Conservation (phyloP, 2,329 filamentous ascomycete genomes). For the Colletotrichum horii region DNA sequence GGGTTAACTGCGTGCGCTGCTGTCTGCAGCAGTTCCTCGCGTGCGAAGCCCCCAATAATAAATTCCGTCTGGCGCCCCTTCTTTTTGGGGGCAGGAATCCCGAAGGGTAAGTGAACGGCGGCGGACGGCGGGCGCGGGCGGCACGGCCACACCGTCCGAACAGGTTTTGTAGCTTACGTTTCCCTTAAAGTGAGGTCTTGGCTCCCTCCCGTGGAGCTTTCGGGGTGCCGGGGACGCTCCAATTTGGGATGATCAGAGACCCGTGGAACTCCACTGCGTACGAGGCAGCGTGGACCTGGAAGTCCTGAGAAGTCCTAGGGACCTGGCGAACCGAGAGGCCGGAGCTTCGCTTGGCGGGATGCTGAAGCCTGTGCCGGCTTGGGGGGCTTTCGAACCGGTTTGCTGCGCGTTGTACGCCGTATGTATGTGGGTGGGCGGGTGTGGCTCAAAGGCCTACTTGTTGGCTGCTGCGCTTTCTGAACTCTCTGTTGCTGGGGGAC, state of each 20-base stretch:
- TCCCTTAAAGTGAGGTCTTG: constrained; percentile 15
- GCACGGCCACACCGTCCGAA: constrained; percentile 20
- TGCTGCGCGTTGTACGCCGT: not conserved
- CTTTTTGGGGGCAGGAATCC: not conserved
- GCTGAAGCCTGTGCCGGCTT: not conserved
- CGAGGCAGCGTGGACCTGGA: constrained; percentile 14
- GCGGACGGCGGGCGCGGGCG: constrained; percentile 11
- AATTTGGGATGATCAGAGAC: constrained; percentile 16
- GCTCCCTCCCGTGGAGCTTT: constrained; percentile 14
- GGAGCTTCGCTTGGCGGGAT: constrained; percentile 9
- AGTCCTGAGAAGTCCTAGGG: not conserved
- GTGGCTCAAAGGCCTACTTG: not conserved
- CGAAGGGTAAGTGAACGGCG: not conserved
- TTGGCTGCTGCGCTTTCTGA: not conserved
- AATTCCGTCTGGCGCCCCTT: constrained; percentile 5
- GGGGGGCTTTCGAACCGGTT: not conserved
- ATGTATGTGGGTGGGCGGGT: not conserved
- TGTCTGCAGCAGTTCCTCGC: not conserved
- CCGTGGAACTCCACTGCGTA: constrained; percentile 16
- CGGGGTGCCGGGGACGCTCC: constrained; percentile 9
- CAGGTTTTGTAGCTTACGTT: constrained; percentile 21
- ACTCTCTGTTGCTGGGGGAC: not conserved
- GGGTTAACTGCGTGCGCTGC: not conserved
- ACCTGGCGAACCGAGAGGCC: not conserved
- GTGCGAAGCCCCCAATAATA: constrained; percentile 15